Conservation (phyloP, 106 monocot species). For the Phalaenopsis equestris region DNA sequence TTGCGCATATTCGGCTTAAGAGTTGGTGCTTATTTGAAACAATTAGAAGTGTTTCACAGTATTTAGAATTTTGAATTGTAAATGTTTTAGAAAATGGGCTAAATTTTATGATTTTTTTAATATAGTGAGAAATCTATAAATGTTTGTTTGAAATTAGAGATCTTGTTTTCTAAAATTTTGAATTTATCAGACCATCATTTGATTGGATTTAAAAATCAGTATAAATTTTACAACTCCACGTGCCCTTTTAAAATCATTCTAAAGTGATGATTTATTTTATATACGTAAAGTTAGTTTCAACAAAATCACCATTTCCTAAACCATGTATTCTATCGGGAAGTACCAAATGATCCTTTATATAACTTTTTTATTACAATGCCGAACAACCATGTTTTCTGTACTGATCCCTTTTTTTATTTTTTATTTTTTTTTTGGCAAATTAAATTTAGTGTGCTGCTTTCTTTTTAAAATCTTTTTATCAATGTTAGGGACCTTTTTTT, state of each 20-base stretch:
- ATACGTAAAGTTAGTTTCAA: neutral
- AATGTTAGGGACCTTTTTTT: neutral
- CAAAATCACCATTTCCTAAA: neutral
- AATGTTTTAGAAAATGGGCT: no score
- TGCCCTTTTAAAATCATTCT: neutral
- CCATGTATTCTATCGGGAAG: neutral
- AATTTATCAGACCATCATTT: neutral
- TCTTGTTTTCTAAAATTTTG: neutral
- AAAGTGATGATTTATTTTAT: neutral
- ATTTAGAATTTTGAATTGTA: no score
- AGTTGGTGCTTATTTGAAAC: no score
- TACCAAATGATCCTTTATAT: neutral
- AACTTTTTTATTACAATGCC: neutral
- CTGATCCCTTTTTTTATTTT: no score
- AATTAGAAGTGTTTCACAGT: no score
- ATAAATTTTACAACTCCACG: neutral
- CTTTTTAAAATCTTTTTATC: neutral
- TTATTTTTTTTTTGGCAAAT: no score
- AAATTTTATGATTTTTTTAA: no score
- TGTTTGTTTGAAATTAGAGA: neutral
- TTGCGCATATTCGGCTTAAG: no score
- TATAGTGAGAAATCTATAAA: no score
- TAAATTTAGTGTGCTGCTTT: neutral
- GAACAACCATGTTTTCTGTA: neutral
- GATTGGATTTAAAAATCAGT: no score